Percentiles rank a stretch among this genome's conserved stretches.
phyloP scores from a whole-genome alignment of 2,329 filamentous ascomycete genomes.

The Westerdykella sp. region DNA sequence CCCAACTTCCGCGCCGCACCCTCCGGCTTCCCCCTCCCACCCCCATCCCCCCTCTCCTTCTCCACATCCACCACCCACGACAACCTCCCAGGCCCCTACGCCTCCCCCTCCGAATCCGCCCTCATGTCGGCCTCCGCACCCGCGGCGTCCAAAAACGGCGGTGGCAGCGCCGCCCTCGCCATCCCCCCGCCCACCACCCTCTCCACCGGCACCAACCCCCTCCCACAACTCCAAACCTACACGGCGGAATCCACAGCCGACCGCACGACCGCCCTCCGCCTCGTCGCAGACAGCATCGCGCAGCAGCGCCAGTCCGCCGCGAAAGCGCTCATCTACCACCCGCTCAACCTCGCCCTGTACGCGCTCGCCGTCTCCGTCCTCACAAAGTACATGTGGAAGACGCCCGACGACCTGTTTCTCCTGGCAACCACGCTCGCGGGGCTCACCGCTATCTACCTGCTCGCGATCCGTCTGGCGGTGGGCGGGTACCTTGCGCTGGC shows the following conservation, averaged over 20 bases:
- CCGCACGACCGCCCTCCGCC: conserved; percentile 60
- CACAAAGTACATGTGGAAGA: conserved; percentile 37
- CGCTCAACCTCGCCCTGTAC: conserved; percentile 33
- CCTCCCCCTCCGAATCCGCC: conserved; percentile 29
- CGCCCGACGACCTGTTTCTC: conserved; percentile 48
- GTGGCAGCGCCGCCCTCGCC: conserved; percentile 9
- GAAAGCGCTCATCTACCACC: conserved; percentile 46
- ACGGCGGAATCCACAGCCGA: conserved; percentile 48
- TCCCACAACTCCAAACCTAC: conserved; percentile 58
- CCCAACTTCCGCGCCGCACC: conserved; percentile 49
- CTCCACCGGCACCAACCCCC: conserved; percentile 9
- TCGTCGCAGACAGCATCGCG: conserved; percentile 75
- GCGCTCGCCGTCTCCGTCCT: conserved; percentile 37
- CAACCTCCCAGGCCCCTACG: conserved; percentile 13
- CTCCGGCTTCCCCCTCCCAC: conserved; percentile 52
- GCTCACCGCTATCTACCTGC: conserved; percentile 57
- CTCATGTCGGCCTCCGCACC: conserved; percentile 37
- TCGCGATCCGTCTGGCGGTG: conserved; percentile 55
- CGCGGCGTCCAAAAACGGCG: conserved; percentile 5
- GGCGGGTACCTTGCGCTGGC: conserved; percentile 58
- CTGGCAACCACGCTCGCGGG: conserved; percentile 55
- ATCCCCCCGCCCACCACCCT: conserved; percentile 2
- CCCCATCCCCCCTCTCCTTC: conserved; percentile 40
- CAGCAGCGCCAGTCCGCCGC: conserved; percentile 70
- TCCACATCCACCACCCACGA: conserved; percentile 37